Percentiles rank a stretch among this genome's conserved stretches.
These are phyloP conservation scores for Penicillium sp. DNA, from an alignment of 2,329 filamentous ascomycete species.

Conservation along the genomic window DNA sequence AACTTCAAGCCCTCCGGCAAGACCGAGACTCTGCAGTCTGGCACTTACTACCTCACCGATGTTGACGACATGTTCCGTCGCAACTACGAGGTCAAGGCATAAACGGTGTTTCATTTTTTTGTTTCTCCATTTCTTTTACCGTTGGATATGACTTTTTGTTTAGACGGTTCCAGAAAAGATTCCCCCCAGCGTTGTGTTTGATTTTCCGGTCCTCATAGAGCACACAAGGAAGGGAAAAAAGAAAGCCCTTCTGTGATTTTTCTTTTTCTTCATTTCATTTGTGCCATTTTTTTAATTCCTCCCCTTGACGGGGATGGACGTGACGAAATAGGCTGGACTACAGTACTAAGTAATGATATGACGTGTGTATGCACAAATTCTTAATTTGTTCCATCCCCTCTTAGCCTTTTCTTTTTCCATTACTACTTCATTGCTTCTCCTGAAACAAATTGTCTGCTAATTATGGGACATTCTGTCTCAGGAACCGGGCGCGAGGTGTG, in stretches of 20 bases:
- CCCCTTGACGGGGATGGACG: conserved; percentile 19
- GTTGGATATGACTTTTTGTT: conserved; percentile 32
- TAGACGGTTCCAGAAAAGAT: conserved; percentile 41
- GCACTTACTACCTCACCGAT: conserved; percentile 78
- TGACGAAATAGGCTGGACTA: conserved; percentile 24
- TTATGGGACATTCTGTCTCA: conserved; percentile 27
- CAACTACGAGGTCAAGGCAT: conserved; percentile 76
- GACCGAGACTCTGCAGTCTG: conserved; percentile 66
- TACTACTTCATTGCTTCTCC: background rate
- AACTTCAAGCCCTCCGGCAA: conserved; percentile 73
- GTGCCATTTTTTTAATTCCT: conserved; percentile 17
- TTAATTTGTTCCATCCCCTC: background rate
- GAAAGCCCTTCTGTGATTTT: conserved; percentile 9
- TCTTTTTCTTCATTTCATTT: conserved; percentile 12
- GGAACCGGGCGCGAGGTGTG: conserved; percentile 12
- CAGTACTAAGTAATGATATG: conserved; percentile 17
- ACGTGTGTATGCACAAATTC: conserved; percentile 8
- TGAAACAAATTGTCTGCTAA: conserved; percentile 22
- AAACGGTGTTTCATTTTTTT: conserved; percentile 34
- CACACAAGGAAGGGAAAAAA: conserved; percentile 14
- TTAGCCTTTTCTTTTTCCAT: background rate
- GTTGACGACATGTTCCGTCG: conserved; percentile 87
- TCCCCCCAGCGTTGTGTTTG: conserved; percentile 37
- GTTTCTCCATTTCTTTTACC: conserved; percentile 27
- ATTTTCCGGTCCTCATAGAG: conserved; percentile 31